A percentile compares a stretch with the other conserved stretches of the same genome.
Conservation (phyloP, 805 yeast genomes). For the Nakazawaea populi region DNA sequence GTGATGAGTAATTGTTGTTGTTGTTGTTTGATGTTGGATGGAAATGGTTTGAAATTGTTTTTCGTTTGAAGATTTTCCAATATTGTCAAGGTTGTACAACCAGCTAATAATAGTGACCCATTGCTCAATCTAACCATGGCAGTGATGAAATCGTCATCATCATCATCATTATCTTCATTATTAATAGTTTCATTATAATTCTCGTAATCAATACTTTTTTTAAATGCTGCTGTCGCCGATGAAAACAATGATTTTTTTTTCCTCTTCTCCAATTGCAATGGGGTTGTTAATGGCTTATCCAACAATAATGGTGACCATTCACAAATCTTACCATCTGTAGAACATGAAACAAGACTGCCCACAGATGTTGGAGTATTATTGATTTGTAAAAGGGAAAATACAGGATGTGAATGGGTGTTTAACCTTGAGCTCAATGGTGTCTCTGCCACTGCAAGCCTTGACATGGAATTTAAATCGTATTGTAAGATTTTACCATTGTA, state of each 20-base stretch:
- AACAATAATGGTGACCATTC: conserved; percentile 11
- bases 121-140: not conserved
- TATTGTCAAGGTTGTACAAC: not conserved
- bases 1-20: not conserved
- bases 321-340: conserved; percentile 12
- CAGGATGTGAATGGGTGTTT: conserved; percentile 10
- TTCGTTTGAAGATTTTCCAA: conserved; percentile 8
- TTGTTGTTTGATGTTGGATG: not conserved
- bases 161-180: not conserved
- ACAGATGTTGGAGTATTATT: not conserved
- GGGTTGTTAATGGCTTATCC: conserved; percentile 5
- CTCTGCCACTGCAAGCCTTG: conserved; percentile 2
- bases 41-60: conserved; percentile 3
- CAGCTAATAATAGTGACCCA: conserved; percentile 8
- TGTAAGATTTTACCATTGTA: conserved; percentile 30
- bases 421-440: conserved; percentile 2
- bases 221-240: too few species aligned
- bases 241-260: too few species aligned
- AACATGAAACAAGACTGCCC: conserved; percentile 4
- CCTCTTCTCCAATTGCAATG: not conserved
- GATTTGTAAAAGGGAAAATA: conserved; percentile 3
- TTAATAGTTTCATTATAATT: not conserved
- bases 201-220: too few species aligned
- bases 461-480: conserved; percentile 28
- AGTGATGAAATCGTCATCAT: conserved; percentile 8